A percentile compares a stretch with the other conserved stretches of the same genome.
Evolutionary conservation across 306 rosid genomes (phyloP).

Genomic region (Bauhinia variegata): DNA sequence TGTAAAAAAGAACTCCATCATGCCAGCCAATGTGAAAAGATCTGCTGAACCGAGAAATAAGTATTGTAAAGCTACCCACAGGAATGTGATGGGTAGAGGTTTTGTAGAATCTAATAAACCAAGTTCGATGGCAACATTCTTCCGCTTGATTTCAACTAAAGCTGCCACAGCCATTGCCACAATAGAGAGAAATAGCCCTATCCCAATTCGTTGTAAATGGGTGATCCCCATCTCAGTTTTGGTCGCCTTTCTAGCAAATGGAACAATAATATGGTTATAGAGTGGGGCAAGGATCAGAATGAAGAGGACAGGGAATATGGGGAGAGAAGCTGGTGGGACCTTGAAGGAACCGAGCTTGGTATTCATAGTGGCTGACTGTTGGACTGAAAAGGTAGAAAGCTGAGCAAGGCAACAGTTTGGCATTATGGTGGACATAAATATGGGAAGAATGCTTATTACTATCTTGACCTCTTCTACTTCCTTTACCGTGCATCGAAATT

Average conservation of each 20-base stretch:
- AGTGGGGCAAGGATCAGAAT: slow-evolving; percentile 72
- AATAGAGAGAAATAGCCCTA: slow-evolving; percentile 63
- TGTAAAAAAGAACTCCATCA: slow-evolving; percentile 86
- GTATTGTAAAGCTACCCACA: slow-evolving; percentile 76
- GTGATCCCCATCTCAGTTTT: slow-evolving; percentile 69
- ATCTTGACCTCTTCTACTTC: slow-evolving; percentile 75
- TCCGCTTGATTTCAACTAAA: slow-evolving; percentile 70
- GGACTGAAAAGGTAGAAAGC: slow-evolving; percentile 79
- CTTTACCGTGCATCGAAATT: slow-evolving; percentile 51
- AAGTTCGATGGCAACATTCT: slow-evolving; percentile 44
- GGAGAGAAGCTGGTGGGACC: slow-evolving; percentile 87
- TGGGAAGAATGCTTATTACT: slow-evolving; percentile 63
- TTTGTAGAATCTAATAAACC: slow-evolving; percentile 46
- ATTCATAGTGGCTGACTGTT: slow-evolving; percentile 84
- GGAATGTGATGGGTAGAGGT: slow-evolving; percentile 67
- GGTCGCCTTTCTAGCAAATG: slow-evolving; percentile 59
- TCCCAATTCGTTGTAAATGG: slow-evolving; percentile 68
- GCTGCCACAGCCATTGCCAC: slow-evolving; percentile 87
- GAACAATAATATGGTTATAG: slow-evolving; percentile 60
- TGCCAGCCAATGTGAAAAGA: slow-evolving; percentile 75
- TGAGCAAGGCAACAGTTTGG: slow-evolving; percentile 86
- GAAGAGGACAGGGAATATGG: slow-evolving; percentile 71
- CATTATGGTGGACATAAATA: slow-evolving; percentile 71
- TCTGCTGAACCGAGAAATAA: slow-evolving; percentile 80
- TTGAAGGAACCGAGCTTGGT: slow-evolving; percentile 64